Evolutionary conservation across 441 rosid species (phyloP), one percentile per base, ranked within the genome.

Genomic region (Brassica hybrid): DNA sequence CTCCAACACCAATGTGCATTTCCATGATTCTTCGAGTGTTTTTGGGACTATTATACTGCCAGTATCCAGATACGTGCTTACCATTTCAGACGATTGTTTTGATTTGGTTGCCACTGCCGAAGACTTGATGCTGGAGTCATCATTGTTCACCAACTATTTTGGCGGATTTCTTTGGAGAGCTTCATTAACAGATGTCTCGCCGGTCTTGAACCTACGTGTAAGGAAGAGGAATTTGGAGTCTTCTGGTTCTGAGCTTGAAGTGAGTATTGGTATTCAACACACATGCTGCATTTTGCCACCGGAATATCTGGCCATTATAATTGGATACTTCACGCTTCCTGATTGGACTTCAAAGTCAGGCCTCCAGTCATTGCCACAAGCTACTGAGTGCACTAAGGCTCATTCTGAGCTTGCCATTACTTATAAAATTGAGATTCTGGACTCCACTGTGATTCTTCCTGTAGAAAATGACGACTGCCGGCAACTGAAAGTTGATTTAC

Each of bases 211-310:
- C 76, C 63, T 96, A 72, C 88, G 91, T 60, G 82, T 92, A 71
- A 88, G 85, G 84, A 90, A 83, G 80, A 87, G 81, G 76, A 81
- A 68, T 81, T 74, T 74, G 76, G 85, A 78, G 72, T 76, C 83
- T 59, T 78, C 77, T 76, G 65, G 82, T 84, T 84, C 93, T 23
- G 84, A 84, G 78, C 81, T 91, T 82, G 97, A 96, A 87, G 86
- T 96, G 76, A 91, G 94, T 85, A 79, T 92, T 66, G 94, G 97
- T 65, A 78, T 96, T 84, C 98, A 96, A 83, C 97, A 92, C 84
- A 83, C 90, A 17, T 86, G 87, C 84, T 96, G 97, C 83, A 77
- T 88, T 83, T 75, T 96, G 60, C 92, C 87, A 12, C 81, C 92
- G 10, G 91, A 90, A 70, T 94, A 83, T 89, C 70, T 96, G 84